Evolutionary conservation across 495 filamentous ascomycete species (phyloP), one percentile per base, ranked within the genome.

Genomic region (Annulohypoxylon nitens): DNA sequence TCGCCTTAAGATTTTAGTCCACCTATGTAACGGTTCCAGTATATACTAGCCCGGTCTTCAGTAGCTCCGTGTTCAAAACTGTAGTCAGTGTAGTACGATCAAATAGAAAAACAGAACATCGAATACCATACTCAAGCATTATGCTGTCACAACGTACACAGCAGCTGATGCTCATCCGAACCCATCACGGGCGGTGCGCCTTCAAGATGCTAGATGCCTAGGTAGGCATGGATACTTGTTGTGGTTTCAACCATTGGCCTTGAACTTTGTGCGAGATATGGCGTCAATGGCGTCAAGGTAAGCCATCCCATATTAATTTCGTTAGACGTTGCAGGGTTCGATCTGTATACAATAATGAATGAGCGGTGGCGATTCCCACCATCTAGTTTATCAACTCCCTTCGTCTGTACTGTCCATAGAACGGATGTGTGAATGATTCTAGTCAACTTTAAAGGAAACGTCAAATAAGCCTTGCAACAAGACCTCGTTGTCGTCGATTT

Each of bases 131-230:
- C 25, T 51, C 16, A 25, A 58, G 50, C 51, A 47, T 30, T 16
- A 74, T 50, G 61, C 25, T 63, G 61, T 62, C 62, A 43, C 14
- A 58, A 48, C 20, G 69, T 61, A 54, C 66, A 63, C 66, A 36
- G 7, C 62, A 70, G 34, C 30, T 23, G 1, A 48, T 11, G 30
- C 41, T 45, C 37, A 53, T 54, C 65, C 53, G 47, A 61, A 48
- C 41, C 8, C 47, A 62, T 61, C 30, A 26, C 34, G 57, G 37
- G 20, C 4, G 30, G 53, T 57, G 30, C 14, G 53, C 53, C 14
- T 57, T 57, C 33, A 33, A 57, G 37, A 20, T 14, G 33, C 53
- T 57, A 23, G 53, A 20, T 37, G 18, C 5, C 26, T 36, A 36
- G 26, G 8, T 36, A 37, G 30, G 33, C 20, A 57, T 54, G 25